Base-by-base conservation (phyloP, 2,329 filamentous ascomycete species). In the Exophiala lecanii-corni region DNA sequence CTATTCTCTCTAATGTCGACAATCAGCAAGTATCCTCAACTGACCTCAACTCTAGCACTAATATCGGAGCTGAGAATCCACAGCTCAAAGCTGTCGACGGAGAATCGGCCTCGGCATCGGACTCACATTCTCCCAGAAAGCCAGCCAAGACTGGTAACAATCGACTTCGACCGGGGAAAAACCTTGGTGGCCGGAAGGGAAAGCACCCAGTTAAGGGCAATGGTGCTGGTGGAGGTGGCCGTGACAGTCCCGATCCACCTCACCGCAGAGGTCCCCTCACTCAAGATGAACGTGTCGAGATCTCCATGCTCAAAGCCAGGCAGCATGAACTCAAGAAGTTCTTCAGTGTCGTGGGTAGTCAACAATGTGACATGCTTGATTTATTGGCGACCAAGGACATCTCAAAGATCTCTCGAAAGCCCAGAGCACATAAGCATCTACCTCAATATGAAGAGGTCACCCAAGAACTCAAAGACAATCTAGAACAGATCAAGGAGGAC, bases 271-370 rank as follows among this genome's bases (percentile, higher is more conserved):
- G 35, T 9, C 39, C 43, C 12, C 31, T 55, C 25, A 47, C 53
- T 2, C 47, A 49, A 35, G 48, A 51, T 13, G 52, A 56, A 13
- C 45, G 52, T 21, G 46, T 41, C n/a, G 36, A 44, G 16, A 49
- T 57, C 16, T 43, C 45, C 16, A 49, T 47, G 25, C 59, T 69
- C 17, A 62, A 63, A 41, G 58, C 64, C 31, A 62, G 68, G 7
- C 65, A 70, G 53, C 61, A 62, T 12, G 65, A 70, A 46, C 45
- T 71, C 26, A 64, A 66, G 32, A 59, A 60, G 19, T 59, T 64
- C 6, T 71, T 67, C 49, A 66, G 62, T 44, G 62, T 59, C 37
- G 60, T 71, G 9, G 67, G 63, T 18, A 56, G 60, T 16, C 64
- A 62, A 4, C 68, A 71, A 45, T 55, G 61, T 37, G 50, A 68